Base-by-base conservation (phyloP, 73 alveolate species). In the Paramecium bursaria region DNA sequence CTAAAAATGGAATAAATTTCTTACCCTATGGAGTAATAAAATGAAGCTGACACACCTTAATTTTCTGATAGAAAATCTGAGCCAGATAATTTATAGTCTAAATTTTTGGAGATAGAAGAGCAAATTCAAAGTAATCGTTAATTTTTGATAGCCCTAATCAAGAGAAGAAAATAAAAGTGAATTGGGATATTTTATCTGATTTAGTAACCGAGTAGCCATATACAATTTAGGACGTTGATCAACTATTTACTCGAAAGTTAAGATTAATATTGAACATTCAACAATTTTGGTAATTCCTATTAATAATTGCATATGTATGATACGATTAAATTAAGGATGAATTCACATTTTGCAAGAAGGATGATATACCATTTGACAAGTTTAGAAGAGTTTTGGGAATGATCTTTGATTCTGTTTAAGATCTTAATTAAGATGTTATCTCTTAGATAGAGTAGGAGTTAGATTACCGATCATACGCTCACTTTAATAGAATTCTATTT, bases 61-160 rank as follows among this genome's bases (percentile, higher is more conserved):
- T 67, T 67, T 47, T 67, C 82, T 25, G 82, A 67, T 67, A 31
- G 82, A 42, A 67, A 67, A 51, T 33, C 23, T 25, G 27, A n/a
- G n/a, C n/a, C n/a, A n/a, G n/a, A n/a, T n/a, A n/a, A n/a, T n/a
- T n/a, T n/a, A n/a, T n/a, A n/a, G n/a, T n/a, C n/a, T n/a, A n/a
- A n/a, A n/a, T n/a, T n/a, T n/a, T n/a, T n/a, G n/a, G n/a, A n/a
- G n/a, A n/a, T n/a, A n/a, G n/a, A n/a, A n/a, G n/a, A n/a, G n/a
- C n/a, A n/a, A n/a, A n/a, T n/a, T 39, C 49, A 39, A 39, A 39
- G 11, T 39, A 39, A 5, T 39, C 11, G 51, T 30, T 30, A 30
- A 23, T 57, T 30, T 27, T 30, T 42, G 17, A 23, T 27, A 30
- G 21, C 47, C 57, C 19, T 53, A 67, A 67, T 19, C 33, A 35